Percentiles rank a stretch among this genome's conserved stretches.
phyloP scores from a whole-genome alignment of 371 early-diverging fungal genomes.

The Haplosporangium sp. region DNA sequence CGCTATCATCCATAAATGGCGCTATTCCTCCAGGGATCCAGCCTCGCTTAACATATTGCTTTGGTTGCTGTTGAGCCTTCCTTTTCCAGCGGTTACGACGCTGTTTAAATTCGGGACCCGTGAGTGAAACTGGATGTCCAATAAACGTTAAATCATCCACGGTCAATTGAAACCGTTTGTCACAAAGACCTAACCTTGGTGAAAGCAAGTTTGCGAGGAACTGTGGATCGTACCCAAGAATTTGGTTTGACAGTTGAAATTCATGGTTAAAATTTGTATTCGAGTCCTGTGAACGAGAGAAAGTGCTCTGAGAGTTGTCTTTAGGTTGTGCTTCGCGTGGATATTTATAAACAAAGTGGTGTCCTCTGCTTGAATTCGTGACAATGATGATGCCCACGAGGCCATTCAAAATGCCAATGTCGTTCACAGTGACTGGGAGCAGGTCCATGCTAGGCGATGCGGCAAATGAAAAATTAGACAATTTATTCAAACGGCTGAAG shows the following conservation, averaged over 20 bases:
- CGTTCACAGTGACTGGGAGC: conserved; percentile 20
- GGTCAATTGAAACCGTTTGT: conserved; percentile 81
- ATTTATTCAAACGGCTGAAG: neutral
- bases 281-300: conserved; percentile 8
- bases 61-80: conserved; percentile 23
- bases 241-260: conserved; percentile 60
- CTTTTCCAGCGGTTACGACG: conserved; percentile 50
- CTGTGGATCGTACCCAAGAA: conserved; percentile 76
- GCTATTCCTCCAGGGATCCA: conserved; percentile 34
- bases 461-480: neutral
- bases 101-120: conserved; percentile 62
- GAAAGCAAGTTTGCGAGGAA: conserved; percentile 81
- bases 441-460: conserved; percentile 19
- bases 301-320: conserved; percentile 10
- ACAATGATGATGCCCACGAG: conserved; percentile 70
- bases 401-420: conserved; percentile 36
- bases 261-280: conserved; percentile 22
- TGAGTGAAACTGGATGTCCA: conserved; percentile 71
- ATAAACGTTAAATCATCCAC: conserved; percentile 86
- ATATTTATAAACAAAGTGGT: conserved; percentile 77
- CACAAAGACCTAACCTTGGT: conserved; percentile 79
- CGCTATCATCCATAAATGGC: conserved; percentile 33
- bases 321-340: conserved; percentile 64
- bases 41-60: conserved; percentile 31
- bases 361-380: conserved; percentile 76